Evolutionary conservation across 164 flowering plant genomes (phyloP).

Genomic region (Tetracentron sinense): DNA sequence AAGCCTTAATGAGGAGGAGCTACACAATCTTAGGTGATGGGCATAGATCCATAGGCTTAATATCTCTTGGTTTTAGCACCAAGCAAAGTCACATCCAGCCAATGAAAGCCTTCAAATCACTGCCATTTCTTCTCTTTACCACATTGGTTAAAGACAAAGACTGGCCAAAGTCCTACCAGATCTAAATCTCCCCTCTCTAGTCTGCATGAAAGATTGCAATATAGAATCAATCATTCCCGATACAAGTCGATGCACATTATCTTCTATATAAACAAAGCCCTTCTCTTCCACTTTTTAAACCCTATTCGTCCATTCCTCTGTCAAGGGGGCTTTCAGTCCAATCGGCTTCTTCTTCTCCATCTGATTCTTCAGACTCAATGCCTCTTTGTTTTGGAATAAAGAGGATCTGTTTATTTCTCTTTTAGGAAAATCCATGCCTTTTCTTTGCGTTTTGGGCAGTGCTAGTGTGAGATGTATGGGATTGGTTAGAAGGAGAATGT

Average conservation of each 20-base stretch:
- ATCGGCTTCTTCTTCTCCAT: constrained; percentile 12
- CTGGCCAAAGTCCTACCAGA: background rate
- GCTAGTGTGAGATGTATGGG: constrained; percentile 5
- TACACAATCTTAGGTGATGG: no score
- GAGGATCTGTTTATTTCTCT: constrained; percentile 1
- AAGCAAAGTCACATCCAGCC: constrained; percentile 21
- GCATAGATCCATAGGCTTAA: background rate
- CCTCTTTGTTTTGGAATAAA: background rate
- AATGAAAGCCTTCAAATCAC: background rate
- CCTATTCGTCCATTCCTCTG: constrained; percentile 18
- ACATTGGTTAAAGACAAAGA: constrained; percentile 7
- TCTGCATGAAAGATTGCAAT: background rate
- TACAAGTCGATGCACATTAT: background rate
- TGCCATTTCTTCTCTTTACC: background rate
- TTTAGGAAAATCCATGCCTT: constrained; percentile 5
- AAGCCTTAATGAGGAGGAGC: no score
- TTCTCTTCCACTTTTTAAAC: background rate
- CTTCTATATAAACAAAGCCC: constrained; percentile 15
- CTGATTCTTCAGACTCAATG: background rate
- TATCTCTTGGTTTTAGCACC: constrained; percentile 15
- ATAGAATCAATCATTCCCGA: constrained; percentile 4
- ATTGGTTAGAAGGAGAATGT: constrained; percentile 9
- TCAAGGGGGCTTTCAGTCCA: constrained; percentile 10
- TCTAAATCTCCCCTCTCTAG: background rate
- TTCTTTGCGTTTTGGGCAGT: background rate